Base-by-base conservation (phyloP, 106 monocot genomes). In the Alisma plantagoaquatica region DNA sequence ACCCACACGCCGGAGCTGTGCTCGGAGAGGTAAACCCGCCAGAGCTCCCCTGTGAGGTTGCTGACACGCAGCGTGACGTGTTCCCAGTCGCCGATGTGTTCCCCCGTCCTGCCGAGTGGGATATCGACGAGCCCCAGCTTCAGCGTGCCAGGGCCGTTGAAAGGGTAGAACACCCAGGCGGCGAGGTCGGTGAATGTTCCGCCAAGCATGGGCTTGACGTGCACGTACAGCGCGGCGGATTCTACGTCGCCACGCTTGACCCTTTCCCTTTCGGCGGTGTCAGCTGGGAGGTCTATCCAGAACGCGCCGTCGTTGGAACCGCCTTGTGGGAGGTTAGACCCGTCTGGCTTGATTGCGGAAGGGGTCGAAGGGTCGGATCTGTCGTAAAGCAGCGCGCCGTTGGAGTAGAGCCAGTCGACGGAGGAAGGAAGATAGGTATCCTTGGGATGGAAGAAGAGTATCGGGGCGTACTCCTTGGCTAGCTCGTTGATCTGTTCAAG, bases 1-100 rank as follows among this genome's bases (percentile, higher is more conserved):
- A 66, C 57, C 92, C 92, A 92, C 3, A 18, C 10, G 25, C 92
- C 92, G 1, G 54, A 23, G 49, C 86, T 79, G 24, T 92, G 92
- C 53, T 76, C 66, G 0, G 92, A 69, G 71, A 79, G 79, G 65
- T 76, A 92, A 7, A 82, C 64, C 31, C 68, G 52, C 70, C 66
- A 35, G 10, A 92, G 49, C 50, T 82, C 73, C 2, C 92, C 86
- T 1, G 32, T 69, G 47, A 79, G 60, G 61, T 92, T 92, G 67
- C 86, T 92, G 3, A 92, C 29, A 30, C 92, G 47, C 21, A 86
- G 53, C 0, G 86, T 92, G 3, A 92, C 55, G 43, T 92, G 92
- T 69, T 92, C 86, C 92, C 92, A 92, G 57, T 92, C 92, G 2
- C 86, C 86, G 2, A 82, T 76, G 55, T 92, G 92, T 62, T 82